Evolutionary conservation across 345 rosid species (phyloP).

Genomic region (Rhodamnia rubescens): DNA sequence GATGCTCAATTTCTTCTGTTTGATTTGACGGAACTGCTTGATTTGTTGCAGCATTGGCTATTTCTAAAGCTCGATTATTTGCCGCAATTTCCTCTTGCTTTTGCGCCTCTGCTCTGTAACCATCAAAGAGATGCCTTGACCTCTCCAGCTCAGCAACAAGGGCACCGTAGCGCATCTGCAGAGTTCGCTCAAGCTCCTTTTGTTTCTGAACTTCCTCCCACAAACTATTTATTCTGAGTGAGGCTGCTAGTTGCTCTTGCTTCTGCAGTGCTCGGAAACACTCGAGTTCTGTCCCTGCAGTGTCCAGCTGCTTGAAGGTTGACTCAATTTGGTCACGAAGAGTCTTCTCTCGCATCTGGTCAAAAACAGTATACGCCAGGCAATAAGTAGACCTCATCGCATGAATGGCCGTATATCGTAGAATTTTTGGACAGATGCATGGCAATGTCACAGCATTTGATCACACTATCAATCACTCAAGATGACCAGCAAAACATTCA

Average conservation of each 20-base stretch:
- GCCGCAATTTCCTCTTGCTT: conserved; percentile 39
- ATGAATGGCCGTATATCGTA: not conserved
- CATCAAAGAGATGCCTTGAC: conserved; percentile 26
- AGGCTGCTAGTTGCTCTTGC: conserved; percentile 87
- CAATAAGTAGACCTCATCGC: not conserved
- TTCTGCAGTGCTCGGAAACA: conserved; percentile 87
- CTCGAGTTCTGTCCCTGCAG: conserved; percentile 82
- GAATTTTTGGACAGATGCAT: not conserved
- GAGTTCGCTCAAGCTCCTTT: conserved; percentile 66
- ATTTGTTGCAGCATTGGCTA: conserved; percentile 12
- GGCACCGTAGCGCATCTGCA: conserved; percentile 69
- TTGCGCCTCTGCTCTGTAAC: conserved; percentile 40
- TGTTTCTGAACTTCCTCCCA: conserved; percentile 91
- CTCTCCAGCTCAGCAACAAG: conserved; percentile 51
- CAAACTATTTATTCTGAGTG: conserved; percentile 64
- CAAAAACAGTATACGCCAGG: not conserved
- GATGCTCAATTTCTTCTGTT: not conserved
- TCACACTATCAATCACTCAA: not conserved
- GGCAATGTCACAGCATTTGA: not conserved
- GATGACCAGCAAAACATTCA: not conserved
- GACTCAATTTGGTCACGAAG: conserved; percentile 71
- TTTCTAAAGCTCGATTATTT: conserved; percentile 18
- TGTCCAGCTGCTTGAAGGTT: conserved; percentile 72
- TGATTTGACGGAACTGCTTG: not conserved
- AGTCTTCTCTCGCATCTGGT: conserved; percentile 63